Percentiles rank a stretch among this genome's conserved stretches.
Conservation (phyloP, 192 early-diverging fungal species). For the Rhizophagus sp. region DNA sequence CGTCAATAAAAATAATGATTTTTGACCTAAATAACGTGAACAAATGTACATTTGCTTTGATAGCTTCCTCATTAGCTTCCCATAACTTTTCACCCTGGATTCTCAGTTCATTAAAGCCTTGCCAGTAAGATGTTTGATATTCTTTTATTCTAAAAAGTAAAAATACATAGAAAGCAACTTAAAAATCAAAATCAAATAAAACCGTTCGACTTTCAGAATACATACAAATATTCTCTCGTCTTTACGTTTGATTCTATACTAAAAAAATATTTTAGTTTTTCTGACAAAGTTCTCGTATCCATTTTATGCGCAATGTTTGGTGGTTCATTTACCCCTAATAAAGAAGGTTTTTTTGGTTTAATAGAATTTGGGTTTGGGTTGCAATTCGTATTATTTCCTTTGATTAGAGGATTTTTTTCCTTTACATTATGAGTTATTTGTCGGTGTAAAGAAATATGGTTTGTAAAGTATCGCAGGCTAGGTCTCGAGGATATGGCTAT, state of each 20-base stretch:
- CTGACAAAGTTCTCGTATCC: background rate
- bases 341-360: background rate
- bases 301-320: background rate
- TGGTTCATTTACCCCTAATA: background rate
- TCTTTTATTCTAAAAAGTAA: slow-evolving; percentile 13
- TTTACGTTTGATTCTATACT: background rate
- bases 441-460: background rate
- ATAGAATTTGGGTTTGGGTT: no score
- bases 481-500: background rate
- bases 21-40: background rate
- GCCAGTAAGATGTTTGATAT: slow-evolving; percentile 18
- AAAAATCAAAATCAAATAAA: background rate
- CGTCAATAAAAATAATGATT: background rate
- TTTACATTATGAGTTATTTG: background rate
- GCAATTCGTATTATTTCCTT: background rate
- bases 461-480: background rate
- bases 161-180: background rate
- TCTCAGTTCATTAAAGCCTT: slow-evolving; percentile 21
- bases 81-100: slow-evolving; percentile 18
- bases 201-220: background rate
- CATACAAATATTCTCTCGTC: background rate
- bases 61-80: slow-evolving; percentile 1
- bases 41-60: slow-evolving; percentile 1
- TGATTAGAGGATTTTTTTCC: background rate
- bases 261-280: background rate